Conservation (phyloP, 306 rosid species). For the Glycyrrhiza uralensis region DNA sequence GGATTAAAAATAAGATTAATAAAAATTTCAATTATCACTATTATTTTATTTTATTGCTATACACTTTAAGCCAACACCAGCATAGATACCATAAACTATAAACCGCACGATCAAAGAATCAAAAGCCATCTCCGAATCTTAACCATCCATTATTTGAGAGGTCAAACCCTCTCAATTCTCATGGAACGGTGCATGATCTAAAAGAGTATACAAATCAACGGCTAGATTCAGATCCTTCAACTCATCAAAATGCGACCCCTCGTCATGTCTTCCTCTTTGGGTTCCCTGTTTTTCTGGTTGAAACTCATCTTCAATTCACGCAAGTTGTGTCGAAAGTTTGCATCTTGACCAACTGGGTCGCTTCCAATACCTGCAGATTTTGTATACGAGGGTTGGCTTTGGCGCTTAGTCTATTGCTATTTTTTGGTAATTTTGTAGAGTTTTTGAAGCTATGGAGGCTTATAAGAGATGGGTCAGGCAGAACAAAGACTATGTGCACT, state of each 20-base stretch:
- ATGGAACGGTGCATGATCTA: background rate
- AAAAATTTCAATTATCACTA: no score
- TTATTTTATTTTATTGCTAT: no score
- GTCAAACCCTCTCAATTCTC: background rate
- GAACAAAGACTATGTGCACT: constrained; percentile 81
- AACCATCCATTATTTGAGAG: background rate
- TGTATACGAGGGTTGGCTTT: background rate
- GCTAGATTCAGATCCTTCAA: background rate
- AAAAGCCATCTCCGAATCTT: background rate
- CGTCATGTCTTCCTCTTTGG: background rate
- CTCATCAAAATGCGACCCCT: background rate
- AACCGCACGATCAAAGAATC: background rate
- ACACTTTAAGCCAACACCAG: no score
- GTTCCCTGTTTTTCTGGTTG: background rate
- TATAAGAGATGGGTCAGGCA: constrained; percentile 86
- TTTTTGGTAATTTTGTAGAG: constrained; percentile 14
- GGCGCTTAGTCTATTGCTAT: background rate
- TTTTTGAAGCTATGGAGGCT: constrained; percentile 63
- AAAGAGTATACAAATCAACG: constrained; percentile 3
- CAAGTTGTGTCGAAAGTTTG: constrained; percentile 12
- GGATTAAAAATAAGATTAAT: no score
- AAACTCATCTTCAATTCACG: constrained; percentile 31
- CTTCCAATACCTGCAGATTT: background rate
- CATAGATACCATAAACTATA: background rate
- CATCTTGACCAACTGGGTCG: constrained; percentile 25